Percentiles rank a stretch among this genome's conserved stretches.
Conservation (phyloP, 345 rosid species). For the Gossypium mustelinum region DNA sequence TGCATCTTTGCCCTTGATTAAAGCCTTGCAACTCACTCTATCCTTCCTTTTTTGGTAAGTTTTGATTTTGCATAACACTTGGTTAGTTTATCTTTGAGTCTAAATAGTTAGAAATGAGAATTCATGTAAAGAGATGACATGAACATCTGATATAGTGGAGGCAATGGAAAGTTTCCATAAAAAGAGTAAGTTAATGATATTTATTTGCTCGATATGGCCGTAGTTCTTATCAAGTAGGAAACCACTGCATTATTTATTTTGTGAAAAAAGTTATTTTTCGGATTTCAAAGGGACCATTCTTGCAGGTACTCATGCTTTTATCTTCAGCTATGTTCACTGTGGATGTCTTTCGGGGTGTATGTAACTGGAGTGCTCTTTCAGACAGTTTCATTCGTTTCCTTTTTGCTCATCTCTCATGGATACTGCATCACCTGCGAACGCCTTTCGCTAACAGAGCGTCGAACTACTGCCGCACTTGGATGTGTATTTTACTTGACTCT, state of each 20-base stretch:
- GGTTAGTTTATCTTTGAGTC: neutral
- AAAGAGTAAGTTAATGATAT: neutral
- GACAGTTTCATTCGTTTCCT: conserved; percentile 83
- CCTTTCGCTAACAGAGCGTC: conserved; percentile 70
- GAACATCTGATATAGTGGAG: neutral
- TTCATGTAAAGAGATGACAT: neutral
- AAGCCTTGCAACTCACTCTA: conserved; percentile 79
- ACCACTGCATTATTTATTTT: neutral
- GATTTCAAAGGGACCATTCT: neutral
- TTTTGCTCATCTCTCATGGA: conserved; percentile 89
- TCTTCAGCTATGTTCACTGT: conserved; percentile 72
- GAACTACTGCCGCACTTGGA: conserved; percentile 79
- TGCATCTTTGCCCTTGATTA: conserved; percentile 76
- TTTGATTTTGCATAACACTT: neutral
- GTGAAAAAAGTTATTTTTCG: neutral
- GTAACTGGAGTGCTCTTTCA: conserved; percentile 89
- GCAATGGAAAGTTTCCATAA: neutral
- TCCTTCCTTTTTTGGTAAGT: conserved; percentile 90
- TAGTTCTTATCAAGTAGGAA: neutral
- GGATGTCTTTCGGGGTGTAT: conserved; percentile 97
- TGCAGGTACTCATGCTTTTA: conserved; percentile 90
- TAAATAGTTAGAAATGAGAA: neutral
- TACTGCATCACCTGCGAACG: conserved; percentile 86
- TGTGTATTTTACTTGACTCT: conserved; percentile 83
- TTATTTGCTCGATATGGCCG: neutral